Evolutionary conservation across 2,329 filamentous ascomycete species (phyloP).

Genomic region (Penicillium sp.): DNA sequence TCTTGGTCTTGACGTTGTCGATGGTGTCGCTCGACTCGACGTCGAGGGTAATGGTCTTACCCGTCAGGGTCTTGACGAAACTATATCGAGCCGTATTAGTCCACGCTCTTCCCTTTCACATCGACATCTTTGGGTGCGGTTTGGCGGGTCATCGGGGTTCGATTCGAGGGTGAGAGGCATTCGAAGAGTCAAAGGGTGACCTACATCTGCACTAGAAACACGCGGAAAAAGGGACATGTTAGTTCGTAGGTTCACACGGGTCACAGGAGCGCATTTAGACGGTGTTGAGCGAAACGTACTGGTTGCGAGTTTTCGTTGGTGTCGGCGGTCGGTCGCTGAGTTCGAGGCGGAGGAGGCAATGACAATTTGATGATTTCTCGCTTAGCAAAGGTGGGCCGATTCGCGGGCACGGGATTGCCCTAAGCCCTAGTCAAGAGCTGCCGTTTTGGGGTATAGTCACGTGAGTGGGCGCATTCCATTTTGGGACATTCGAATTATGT

Average conservation of each 20-base stretch:
- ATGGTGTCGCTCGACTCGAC: slow-evolving; percentile 99
- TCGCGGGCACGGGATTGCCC: slow-evolving; percentile 29
- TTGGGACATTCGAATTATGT: slow-evolving; percentile 6
- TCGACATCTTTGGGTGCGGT: slow-evolving; percentile 21
- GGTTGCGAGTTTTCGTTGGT: slow-evolving; percentile 49
- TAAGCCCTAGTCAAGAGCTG: slow-evolving; percentile 40
- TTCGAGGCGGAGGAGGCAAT: slow-evolving; percentile 39
- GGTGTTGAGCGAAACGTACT: slow-evolving; percentile 41
- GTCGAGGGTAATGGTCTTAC: slow-evolving; percentile 99
- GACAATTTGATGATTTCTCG: slow-evolving; percentile 46
- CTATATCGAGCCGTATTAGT: slow-evolving; percentile 52
- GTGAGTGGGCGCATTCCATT: slow-evolving; percentile 13
- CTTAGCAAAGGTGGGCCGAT: slow-evolving; percentile 44
- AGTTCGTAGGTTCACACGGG: slow-evolving; percentile 39
- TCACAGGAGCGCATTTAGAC: slow-evolving; percentile 14
- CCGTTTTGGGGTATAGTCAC: slow-evolving; percentile 17
- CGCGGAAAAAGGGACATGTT: slow-evolving; percentile 45
- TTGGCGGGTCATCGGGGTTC: slow-evolving; percentile 19
- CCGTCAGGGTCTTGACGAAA: slow-evolving; percentile 99
- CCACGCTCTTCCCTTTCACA: slow-evolving; percentile 19
- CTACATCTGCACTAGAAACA: slow-evolving; percentile 82
- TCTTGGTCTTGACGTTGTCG: slow-evolving; percentile 99
- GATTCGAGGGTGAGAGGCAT: slow-evolving; percentile 28
- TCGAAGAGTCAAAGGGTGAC: slow-evolving; percentile 42
- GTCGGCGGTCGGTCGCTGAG: slow-evolving; percentile 45